Evolutionary conservation across 2,329 filamentous ascomycete genomes (phyloP), one percentile per base, ranked within the genome.

Genomic region (Ophiobolus disseminans): DNA sequence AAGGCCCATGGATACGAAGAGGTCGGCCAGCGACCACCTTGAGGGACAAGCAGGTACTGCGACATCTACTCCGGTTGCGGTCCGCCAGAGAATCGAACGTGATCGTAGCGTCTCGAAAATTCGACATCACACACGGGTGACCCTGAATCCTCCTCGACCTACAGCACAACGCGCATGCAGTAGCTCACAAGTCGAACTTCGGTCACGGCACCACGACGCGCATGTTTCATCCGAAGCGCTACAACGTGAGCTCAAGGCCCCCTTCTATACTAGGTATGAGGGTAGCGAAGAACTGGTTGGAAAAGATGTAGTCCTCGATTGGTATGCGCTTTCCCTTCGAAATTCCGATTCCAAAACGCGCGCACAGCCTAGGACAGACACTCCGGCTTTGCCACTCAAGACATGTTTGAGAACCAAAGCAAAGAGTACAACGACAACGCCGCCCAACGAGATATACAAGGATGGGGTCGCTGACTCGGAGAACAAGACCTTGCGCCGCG

Each of bases 371-470:
- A 48, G 41, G 30, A 45, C 25, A 11, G 14, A 38, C 10, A 25
- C 14, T 14, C 17, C 34, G 4, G 35, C 49, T 4, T 30, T 41
- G 25, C 57, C 60, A 9, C 45, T 66, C n/a, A 69, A 67, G 48
- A 53, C 66, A 5, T 69, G 63, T 35, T 50, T 69, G 35, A 69
- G 65, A 38, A 50, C 49, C 17, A 59, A 62, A 25, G 57, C 64
- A 2, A 57, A 62, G n/a, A 69, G 62, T 30, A 49, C 54, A 3
- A 39, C 56, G 3, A 51, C 51, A 13, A 62, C 55, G 6, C 59
- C 63, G 8, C 53, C 57, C 1, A 42, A 38, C 13, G 60, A 38
- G 17, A 3, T n/a, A n/a, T n/a, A n/a, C 7, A 19, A 35, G 13
- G 11, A 20, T 21, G 14, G 17, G 5, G 14, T 9, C 2, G 26